Conservation (phyloP, 2,329 filamentous ascomycete genomes). For the Rosellinia necatrix region DNA sequence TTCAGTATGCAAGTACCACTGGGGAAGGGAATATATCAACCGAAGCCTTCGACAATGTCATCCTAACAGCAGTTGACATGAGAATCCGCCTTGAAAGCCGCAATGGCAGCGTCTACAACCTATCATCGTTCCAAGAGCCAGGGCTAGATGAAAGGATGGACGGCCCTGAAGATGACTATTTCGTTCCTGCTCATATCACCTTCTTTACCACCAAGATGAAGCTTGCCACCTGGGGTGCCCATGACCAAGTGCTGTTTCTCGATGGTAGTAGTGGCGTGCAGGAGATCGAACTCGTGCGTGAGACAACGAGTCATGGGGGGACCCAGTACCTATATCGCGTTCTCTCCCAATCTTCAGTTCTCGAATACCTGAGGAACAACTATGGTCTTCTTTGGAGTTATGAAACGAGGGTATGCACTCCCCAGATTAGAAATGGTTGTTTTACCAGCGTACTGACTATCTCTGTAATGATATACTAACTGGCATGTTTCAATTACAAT, state of each 20-base stretch:
- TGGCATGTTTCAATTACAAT: conserved; percentile 10
- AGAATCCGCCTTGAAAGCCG: conserved; percentile 2
- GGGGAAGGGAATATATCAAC: background rate
- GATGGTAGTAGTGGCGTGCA: conserved; percentile 3
- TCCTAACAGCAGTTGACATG: conserved; percentile 8
- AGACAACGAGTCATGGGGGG: background rate
- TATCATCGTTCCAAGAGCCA: background rate
- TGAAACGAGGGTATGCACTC: conserved; percentile 10
- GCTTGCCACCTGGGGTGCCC: conserved; percentile 8
- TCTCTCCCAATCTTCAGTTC: conserved; percentile 5
- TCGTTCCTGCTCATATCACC: conserved; percentile 10
- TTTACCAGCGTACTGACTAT: too few species aligned
- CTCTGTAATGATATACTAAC: too few species aligned
- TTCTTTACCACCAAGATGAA: conserved; percentile 15
- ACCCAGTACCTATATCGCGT: conserved; percentile 21
- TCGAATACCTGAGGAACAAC: background rate
- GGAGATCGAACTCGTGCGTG: conserved; percentile 19
- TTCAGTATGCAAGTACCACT: conserved; percentile 7
- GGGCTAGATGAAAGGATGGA: too few species aligned
- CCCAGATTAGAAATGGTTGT: too few species aligned
- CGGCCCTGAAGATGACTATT: too few species aligned
- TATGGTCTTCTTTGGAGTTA: conserved; percentile 13
- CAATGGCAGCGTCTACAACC: background rate
- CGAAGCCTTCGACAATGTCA: conserved; percentile 20
- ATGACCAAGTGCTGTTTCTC: conserved; percentile 14